Evolutionary conservation across 179 eudicot species (phyloP), one percentile per base, ranked within the genome.

Genomic region (Silene vulgaris): DNA sequence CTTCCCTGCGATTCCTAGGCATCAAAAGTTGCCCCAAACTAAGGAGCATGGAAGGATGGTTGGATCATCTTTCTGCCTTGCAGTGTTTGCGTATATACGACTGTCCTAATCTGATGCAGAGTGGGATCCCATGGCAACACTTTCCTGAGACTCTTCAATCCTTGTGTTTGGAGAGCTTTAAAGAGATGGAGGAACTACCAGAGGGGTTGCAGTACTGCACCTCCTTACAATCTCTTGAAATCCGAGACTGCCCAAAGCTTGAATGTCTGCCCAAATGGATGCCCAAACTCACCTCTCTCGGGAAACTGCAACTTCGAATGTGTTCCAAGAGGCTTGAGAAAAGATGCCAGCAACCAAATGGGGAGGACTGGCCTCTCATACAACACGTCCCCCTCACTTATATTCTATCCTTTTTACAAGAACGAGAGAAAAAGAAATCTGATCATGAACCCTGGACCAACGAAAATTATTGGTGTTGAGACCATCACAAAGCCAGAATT

Each of bases 221-320:
- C 14, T 40, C 80, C 56, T 56, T 77, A 8, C 65, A 14, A 52
- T 21, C 72, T 43, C 72, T 77, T 19, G 1, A 3, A 5, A 72
- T 77, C 17, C 0, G 5, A 0, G 1, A 16, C 7, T 77, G 76
- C 16, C n/a, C 29, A 8, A 17, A 21, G 0, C 64, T 73, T 28
- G 48, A 65, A 65, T 7, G 66, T 16, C 2, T 78, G 21, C 74
- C 73, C 3, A 14, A 67, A 3, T 78, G 75, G 75, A 70, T 78
- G 76, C 56, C 57, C 2, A 52, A 65, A 72, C 80, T 78, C 37
- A 72, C 76, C 12, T 72, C 76, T 66, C 80, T 75, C 71, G 8
- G 4, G 78, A 29, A 66, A 17, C 78, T 75, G 35, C 23, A 54
- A n/a, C 12, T 75, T 52, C 8, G 17, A 2, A 8, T 5, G 11